phyloP scores from a whole-genome alignment of 352 stramenopile genomes.

The Globisporangium spiculum region DNA sequence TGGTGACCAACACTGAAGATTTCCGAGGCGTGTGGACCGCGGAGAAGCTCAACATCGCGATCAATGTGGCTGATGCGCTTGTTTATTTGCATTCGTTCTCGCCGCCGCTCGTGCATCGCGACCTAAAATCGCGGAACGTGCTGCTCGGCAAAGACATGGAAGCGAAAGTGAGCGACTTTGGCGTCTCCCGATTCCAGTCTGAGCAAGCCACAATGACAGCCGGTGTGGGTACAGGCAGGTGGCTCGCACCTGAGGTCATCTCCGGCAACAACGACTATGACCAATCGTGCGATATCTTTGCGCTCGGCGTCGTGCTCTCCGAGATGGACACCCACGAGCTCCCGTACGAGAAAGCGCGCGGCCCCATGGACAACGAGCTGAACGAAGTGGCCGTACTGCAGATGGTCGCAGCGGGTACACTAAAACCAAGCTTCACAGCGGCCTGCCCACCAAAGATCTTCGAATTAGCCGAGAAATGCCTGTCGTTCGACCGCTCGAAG shows the following conservation, averaged over 20 bases:
- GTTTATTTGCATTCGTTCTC: conserved; percentile 49
- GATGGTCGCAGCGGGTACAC: conserved; percentile 32
- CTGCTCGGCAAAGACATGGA: conserved; percentile 24
- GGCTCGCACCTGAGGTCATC: conserved; percentile 37
- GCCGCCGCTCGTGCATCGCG: conserved; percentile 34
- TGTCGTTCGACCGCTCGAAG: conserved; percentile 24
- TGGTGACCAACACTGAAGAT: conserved; percentile 19
- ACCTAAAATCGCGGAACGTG: conserved; percentile 43
- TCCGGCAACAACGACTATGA: conserved; percentile 34
- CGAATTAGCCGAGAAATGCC: conserved; percentile 29
- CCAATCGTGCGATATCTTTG: conserved; percentile 34
- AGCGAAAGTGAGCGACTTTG: conserved; percentile 43
- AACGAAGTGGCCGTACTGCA: conserved; percentile 38
- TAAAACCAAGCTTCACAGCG: conserved; percentile 30
- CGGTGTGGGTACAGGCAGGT: conserved; percentile 30
- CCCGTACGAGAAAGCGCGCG: conserved; percentile 32
- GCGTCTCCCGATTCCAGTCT: conserved; percentile 31
- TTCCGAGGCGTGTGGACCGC: conserved; percentile 21
- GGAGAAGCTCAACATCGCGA: conserved; percentile 36
- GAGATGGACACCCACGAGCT: conserved; percentile 44
- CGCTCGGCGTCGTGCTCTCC: conserved; percentile 34
- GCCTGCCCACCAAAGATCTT: conserved; percentile 26
- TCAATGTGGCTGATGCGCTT: conserved; percentile 37
- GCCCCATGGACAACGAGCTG: conserved; percentile 25
- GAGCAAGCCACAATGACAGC: conserved; percentile 35